Evolutionary conservation across 164 flowering plant genomes (phyloP).

Genomic region (Magnolia officinalis): DNA sequence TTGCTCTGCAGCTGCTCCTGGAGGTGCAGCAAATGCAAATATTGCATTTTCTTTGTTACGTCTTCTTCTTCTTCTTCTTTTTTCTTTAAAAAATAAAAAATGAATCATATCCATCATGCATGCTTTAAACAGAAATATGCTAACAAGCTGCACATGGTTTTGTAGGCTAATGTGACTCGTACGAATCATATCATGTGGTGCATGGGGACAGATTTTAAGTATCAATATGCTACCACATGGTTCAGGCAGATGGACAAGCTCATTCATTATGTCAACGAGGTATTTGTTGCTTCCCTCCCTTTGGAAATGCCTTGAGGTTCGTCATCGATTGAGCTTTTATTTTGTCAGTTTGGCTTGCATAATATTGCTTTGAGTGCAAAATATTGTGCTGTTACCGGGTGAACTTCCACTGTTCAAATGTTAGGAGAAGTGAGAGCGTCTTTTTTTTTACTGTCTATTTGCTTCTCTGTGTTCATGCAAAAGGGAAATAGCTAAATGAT

Average conservation of each 20-base stretch:
- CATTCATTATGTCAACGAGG: constrained; percentile 92
- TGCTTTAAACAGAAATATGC: background rate
- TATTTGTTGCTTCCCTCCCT: constrained; percentile 9
- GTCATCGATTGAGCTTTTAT: too few species aligned
- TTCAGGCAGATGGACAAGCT: constrained; percentile 89
- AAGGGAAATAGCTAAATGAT: too few species aligned
- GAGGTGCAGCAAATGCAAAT: too few species aligned
- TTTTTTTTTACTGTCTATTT: too few species aligned
- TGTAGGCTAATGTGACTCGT: constrained; percentile 87
- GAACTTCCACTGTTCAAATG: too few species aligned
- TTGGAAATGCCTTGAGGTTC: background rate
- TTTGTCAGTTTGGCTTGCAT: background rate
- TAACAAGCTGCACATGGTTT: constrained; percentile 9
- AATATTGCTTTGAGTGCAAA: background rate
- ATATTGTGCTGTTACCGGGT: background rate
- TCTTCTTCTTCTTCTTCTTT: background rate
- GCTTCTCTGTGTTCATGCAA: too few species aligned
- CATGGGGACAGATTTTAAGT: constrained; percentile 95
- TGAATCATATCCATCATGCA: background rate
- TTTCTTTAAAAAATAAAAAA: too few species aligned
- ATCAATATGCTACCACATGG: constrained; percentile 95
- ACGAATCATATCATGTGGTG: constrained; percentile 98
- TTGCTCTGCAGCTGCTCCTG: too few species aligned
- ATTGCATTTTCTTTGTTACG: background rate
- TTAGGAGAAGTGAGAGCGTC: too few species aligned